Percentiles rank a stretch among this genome's conserved stretches.
Evolutionary conservation across 2,329 filamentous ascomycete species (phyloP).

Genomic region (Coccinonectria pachysandricola): DNA sequence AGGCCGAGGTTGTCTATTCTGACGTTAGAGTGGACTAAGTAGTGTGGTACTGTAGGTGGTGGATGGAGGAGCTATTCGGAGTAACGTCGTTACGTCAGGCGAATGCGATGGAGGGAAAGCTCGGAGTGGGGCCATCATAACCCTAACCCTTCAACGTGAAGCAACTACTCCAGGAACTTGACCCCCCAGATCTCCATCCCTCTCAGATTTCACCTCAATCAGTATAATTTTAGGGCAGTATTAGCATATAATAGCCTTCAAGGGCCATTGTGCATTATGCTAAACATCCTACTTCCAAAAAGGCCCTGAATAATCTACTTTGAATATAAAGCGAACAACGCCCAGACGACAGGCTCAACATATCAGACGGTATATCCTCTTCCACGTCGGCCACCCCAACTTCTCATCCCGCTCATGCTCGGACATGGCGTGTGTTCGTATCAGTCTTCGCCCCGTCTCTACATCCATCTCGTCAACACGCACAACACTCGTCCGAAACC

Average conservation of each 20-base stretch:
- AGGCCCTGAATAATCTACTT: too few relatives aligned
- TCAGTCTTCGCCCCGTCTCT: constrained; percentile 71
- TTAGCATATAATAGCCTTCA: too few relatives aligned
- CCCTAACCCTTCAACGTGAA: too few relatives aligned
- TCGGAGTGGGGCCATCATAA: constrained; percentile 1
- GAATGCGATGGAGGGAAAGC: too few relatives aligned
- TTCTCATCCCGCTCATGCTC: constrained; percentile 71
- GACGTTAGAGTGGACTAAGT: background rate
- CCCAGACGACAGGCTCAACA: too few relatives aligned
- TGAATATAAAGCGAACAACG: background rate
- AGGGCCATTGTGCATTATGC: too few relatives aligned
- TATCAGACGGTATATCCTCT: constrained; percentile 61
- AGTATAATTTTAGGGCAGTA: too few relatives aligned
- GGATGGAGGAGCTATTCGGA: background rate
- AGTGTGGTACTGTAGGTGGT: background rate
- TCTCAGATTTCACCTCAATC: too few relatives aligned
- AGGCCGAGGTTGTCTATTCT: too few relatives aligned
- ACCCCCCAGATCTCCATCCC: too few relatives aligned
- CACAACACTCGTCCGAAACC: constrained; percentile 58
- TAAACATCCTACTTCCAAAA: too few relatives aligned
- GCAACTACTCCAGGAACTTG: too few relatives aligned
- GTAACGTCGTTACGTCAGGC: background rate
- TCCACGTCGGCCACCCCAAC: constrained; percentile 64
- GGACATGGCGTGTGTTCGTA: constrained; percentile 68
- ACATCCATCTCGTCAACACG: constrained; percentile 70